Evolutionary conservation across 257 asterid genomes (phyloP).

Genomic region (Rubia yunnanensis): DNA sequence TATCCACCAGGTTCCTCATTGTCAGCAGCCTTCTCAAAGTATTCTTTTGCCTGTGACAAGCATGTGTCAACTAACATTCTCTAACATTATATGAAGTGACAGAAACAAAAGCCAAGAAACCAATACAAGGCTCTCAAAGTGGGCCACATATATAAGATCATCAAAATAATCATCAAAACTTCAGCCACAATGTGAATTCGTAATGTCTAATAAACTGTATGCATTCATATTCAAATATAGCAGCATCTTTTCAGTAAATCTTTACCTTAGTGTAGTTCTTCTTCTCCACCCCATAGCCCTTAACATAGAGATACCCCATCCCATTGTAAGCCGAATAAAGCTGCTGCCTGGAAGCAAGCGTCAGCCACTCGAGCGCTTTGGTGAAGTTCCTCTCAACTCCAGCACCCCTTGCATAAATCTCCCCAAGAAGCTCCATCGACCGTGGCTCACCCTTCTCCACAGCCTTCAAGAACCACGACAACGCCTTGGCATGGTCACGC

Average conservation of each 20-base stretch:
- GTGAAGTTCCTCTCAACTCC: constrained; percentile 92
- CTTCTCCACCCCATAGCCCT: constrained; percentile 94
- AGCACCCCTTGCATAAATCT: constrained; percentile 94
- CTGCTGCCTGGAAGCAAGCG: constrained; percentile 84
- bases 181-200: background rate
- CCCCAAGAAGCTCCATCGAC: constrained; percentile 99
- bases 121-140: background rate
- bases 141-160: background rate
- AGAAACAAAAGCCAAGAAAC: background rate
- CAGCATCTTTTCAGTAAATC: background rate
- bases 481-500: constrained; percentile 86
- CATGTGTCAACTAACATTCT: constrained; percentile 9
- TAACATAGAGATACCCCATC: constrained; percentile 90
- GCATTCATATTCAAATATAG: background rate
- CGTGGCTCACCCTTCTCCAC: constrained; percentile 90
- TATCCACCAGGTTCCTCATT: constrained; percentile 84
- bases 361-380: constrained; percentile 91
- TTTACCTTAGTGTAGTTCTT: constrained; percentile 75
- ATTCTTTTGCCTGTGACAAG: constrained; percentile 71
- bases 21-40: constrained; percentile 91
- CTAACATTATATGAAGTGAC: background rate
- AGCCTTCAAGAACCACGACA: constrained; percentile 86
- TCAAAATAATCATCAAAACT: background rate
- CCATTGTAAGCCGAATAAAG: constrained; percentile 94
- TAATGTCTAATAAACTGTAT: background rate